Base-by-base conservation (phyloP, 495 filamentous ascomycete species). In the Extremus antarcticus region DNA sequence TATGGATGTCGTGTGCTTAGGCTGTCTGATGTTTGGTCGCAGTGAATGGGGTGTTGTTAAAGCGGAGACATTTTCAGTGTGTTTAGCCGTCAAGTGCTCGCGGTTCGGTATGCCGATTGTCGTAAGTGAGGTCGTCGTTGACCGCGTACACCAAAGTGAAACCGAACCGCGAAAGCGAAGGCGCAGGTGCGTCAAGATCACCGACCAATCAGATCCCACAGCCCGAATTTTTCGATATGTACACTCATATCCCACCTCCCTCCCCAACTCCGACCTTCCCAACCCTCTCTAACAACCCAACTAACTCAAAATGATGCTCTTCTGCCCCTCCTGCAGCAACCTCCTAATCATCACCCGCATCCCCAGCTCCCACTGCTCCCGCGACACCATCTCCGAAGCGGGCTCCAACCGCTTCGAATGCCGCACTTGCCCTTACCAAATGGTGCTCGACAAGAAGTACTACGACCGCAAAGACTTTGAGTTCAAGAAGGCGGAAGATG, bases 271-370 rank as follows among this genome's bases (percentile, higher is more conserved):
- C 29, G 13, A 35, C 29, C 13, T 13, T 35, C 13, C 29, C 13
- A 4, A 4, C 29, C 29, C 4, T 13, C 29, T 7, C 4, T 13
- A 4, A 35, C 29, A 13, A 4, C 29, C 29, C 4, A 35, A 35
- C 4, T 35, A 35, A 35, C 29, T 13, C 4, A 35, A 35, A 13
- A 35, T 35, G 29, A 35, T 35, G 29, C 29, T 35, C 29, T 35
- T 96, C 79, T 98, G 92, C 66, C 92, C 92, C 38, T 78, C 82
- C 64, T 98, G 92, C 77, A 80, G 80, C 67, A 98, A 96, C 78
- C 80, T 85, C 65, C 84, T 98, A 59, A 91, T 72, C 35, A 76
- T 88, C 52, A 76, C 80, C 50, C 74, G 75, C 55, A 79, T 83
- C 55, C 73, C 75, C 23, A 57, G 71, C 23, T 70, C 71, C n/a